Evolutionary conservation across 352 stramenopile genomes (phyloP).

Genomic region (Globisporangium okanoganense): DNA sequence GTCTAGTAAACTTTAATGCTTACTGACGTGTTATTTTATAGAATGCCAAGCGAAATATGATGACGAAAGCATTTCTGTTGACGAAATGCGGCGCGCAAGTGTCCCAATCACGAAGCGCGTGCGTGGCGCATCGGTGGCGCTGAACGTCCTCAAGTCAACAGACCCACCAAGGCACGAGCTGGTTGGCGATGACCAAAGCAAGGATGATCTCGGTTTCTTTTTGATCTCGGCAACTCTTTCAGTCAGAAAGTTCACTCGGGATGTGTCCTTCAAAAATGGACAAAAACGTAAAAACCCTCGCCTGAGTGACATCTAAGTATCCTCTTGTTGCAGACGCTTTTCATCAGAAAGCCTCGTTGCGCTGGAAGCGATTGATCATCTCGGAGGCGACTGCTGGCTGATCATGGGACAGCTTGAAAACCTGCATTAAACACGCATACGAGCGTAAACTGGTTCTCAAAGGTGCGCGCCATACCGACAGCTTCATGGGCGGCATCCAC

Average conservation of each 20-base stretch:
- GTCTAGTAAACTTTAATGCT: not conserved
- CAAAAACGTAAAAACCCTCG: too few relatives aligned
- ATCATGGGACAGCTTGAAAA: constrained; percentile 93
- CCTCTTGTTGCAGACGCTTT: too few relatives aligned
- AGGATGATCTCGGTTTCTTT: too few relatives aligned
- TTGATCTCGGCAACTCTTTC: too few relatives aligned
- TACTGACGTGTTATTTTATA: not conserved
- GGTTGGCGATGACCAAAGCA: too few relatives aligned
- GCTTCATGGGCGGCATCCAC: constrained; percentile 13
- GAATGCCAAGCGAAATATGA: not conserved
- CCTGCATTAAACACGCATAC: constrained; percentile 91
- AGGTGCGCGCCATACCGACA: constrained; percentile 33
- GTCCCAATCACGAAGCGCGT: not conserved
- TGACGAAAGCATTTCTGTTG: not conserved
- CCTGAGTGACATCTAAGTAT: too few relatives aligned
- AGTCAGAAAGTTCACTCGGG: too few relatives aligned
- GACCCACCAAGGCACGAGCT: too few relatives aligned
- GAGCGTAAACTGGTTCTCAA: constrained; percentile 81
- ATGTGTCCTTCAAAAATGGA: too few relatives aligned
- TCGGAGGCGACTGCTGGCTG: constrained; percentile 85
- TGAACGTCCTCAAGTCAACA: too few relatives aligned
- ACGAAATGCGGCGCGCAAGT: not conserved
- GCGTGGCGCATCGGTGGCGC: not conserved
- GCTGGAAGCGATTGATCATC: constrained; percentile 92
- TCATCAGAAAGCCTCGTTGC: constrained; percentile 21